Evolutionary conservation across 2,329 filamentous ascomycete species (phyloP), one percentile per base, ranked within the genome.

Genomic region (Penicillium psychrosexuale): DNA sequence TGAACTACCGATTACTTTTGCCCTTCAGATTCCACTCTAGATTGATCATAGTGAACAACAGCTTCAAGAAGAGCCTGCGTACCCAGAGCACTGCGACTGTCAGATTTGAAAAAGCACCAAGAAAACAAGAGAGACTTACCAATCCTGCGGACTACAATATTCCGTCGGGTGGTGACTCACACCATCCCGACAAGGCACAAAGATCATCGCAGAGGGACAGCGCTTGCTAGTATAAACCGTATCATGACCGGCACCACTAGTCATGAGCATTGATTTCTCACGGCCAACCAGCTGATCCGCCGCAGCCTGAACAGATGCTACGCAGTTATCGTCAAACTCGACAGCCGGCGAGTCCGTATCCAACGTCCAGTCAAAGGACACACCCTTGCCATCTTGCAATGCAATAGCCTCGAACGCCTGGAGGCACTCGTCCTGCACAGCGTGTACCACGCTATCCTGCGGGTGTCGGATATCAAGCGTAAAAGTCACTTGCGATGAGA

Each of bases 381-480:
- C 74, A 0, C 77, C 75, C 38, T 83, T 71, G 43, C 82, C 76
- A 39, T 82, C 75, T 22, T 82, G 81, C 0, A 72, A 69, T 0
- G 83, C 84, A 38, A 89, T 82, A 8, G 63, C 66, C 0, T 72
- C 73, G 65, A 88, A 89, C 39, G 83, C 80, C 1, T 64, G 58
- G 44, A 78, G 78, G 28, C 87, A 76, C 34, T 78, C 75, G 1
- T 76, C 68, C 61, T 86, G 83, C 38, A 88, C 77, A 5, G 72
- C 68, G 3, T 80, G 74, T 1, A 89, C 78, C 1, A 77, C 80
- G 11, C 70, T 70, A 65, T 88, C 81, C 5, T 77, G 72, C 13
- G 75, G 79, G 3, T 83, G 78, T 15, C 87, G 81, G 48, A 90
- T 82, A 62, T 90, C 87, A 7, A 90, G 77, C 8, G 80, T 84